These are phyloP conservation scores for Lasiodiplodia theobromae DNA, from an alignment of 2,329 filamentous ascomycete genomes.

Conservation along the genomic window DNA sequence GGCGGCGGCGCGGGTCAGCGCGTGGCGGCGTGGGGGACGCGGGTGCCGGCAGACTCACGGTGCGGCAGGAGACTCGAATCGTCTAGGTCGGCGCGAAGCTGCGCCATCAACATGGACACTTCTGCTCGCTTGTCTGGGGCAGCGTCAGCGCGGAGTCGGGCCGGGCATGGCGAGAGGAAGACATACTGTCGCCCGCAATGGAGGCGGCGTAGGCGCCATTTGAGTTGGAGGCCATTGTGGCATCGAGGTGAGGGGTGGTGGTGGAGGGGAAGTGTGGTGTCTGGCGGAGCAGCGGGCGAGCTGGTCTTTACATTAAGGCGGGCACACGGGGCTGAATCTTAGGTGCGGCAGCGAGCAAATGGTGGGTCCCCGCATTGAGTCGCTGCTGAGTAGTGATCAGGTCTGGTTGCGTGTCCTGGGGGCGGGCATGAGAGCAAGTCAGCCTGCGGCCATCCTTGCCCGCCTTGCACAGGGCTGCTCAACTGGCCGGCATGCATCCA, in stretches of 20 bases:
- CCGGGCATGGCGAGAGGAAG: background rate
- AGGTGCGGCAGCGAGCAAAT: conserved; percentile 22
- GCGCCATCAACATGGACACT: conserved; percentile 69
- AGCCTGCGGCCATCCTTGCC: conserved; percentile 26
- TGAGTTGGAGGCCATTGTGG: conserved; percentile 25
- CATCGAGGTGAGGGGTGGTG: conserved; percentile 9
- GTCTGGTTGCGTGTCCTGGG: conserved; percentile 22
- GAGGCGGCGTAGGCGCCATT: conserved; percentile 30
- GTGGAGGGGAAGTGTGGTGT: background rate
- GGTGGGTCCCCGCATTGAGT: conserved; percentile 31
- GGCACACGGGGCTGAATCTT: conserved; percentile 30
- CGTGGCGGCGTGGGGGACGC: background rate
- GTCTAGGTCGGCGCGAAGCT: conserved; percentile 68
- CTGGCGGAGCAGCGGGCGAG: conserved; percentile 16
- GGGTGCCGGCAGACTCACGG: conserved; percentile 56
- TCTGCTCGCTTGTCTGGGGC: conserved; percentile 69
- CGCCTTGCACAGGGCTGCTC: conserved; percentile 25
- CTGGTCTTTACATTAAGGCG: conserved; percentile 27
- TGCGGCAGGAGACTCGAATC: conserved; percentile 64
- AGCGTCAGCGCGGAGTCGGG: conserved; percentile 19
- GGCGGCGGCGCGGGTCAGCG: conserved; percentile 21
- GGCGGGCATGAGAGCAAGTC: conserved; percentile 28
- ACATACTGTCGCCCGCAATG: conserved; percentile 29
- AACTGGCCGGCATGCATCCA: conserved; percentile 13
- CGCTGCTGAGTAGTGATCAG: conserved; percentile 27